Evolutionary conservation across 192 early-diverging fungal species (phyloP), one percentile per base, ranked within the genome.

Genomic region (Coemansia sp.): DNA sequence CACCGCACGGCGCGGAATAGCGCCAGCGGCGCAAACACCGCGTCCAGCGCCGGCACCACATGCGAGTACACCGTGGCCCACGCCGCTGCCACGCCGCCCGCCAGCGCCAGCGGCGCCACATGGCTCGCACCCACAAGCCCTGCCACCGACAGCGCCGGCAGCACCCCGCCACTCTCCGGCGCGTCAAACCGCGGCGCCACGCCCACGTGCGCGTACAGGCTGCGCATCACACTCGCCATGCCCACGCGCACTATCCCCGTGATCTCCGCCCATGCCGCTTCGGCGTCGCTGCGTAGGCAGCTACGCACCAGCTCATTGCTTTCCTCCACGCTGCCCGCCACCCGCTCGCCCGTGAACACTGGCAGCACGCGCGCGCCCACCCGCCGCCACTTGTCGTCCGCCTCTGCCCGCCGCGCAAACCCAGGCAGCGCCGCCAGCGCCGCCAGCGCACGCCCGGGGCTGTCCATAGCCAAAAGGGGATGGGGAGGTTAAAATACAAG

Each of bases 41-140:
- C 92, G 56, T 94, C 87, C 49, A 94, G 73, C 49, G 88, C 90
- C 52, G 92, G 92, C 26, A 94, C 61, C 9, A 90, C 89, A 21
- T 86, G 89, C 8, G 86, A 84, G 53, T 85, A 89, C 58, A 89
- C 85, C 56, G 88, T 87, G 11, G 81, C 84, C 92, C 92, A 94
- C 30, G 87, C 82, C 4, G 78, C 81, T 6, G 85, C 76, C 30
- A 90, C 51, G 15, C 66, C 82, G 39, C 90, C 88, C 83, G 1
- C 81, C 78, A 8, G 85, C 84, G 34, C 79, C 78, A 14, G 81
- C 82, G 45, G n/a, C n/a, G n/a, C n/a, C n/a, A n/a, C n/a, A n/a
- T n/a, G n/a, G n/a, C n/a, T n/a, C n/a, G n/a, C n/a, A n/a, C 87
- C 77, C 18, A 83, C 79, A 38, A 87, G 80, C 3, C 54, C 49